These are phyloP conservation scores for Ligustrum vulgare DNA, from an alignment of 257 asterid species.

Conservation along the genomic window DNA sequence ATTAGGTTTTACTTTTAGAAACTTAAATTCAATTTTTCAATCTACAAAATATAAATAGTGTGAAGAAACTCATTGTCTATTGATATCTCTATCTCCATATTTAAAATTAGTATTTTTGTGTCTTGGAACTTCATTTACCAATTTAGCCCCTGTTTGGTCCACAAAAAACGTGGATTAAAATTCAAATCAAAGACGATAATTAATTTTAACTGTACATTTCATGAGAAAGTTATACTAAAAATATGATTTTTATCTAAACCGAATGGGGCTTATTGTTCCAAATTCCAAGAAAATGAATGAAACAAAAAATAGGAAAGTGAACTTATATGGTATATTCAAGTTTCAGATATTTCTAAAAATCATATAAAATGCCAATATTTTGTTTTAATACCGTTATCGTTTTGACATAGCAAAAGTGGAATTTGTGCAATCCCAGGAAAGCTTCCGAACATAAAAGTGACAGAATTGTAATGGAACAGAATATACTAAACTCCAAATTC, in stretches of 20 bases:
- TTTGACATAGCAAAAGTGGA: not conserved
- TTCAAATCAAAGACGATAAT: too few relatives aligned
- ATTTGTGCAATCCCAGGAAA: not conserved
- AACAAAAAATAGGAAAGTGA: not conserved
- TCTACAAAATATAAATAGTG: not conserved
- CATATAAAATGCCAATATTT: not conserved
- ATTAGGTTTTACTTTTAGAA: not conserved
- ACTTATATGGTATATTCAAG: not conserved
- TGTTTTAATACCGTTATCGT: not conserved
- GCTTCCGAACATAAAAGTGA: not conserved
- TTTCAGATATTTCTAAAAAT: not conserved
- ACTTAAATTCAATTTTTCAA: not conserved
- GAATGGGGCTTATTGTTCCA: not conserved
- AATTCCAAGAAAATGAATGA: not conserved
- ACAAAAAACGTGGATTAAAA: too few relatives aligned
- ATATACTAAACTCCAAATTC: not conserved
- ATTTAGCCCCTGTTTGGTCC: not conserved
- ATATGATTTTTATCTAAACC: too few relatives aligned
- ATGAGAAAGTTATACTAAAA: too few relatives aligned
- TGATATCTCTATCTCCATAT: not conserved
- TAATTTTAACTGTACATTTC: too few relatives aligned
- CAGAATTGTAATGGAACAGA: not conserved
- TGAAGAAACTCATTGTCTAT: not conserved
- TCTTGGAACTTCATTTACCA: not conserved
- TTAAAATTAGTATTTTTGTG: not conserved